Base-by-base conservation (phyloP, 2,329 filamentous ascomycete species). In the Cercospora sesami region DNA sequence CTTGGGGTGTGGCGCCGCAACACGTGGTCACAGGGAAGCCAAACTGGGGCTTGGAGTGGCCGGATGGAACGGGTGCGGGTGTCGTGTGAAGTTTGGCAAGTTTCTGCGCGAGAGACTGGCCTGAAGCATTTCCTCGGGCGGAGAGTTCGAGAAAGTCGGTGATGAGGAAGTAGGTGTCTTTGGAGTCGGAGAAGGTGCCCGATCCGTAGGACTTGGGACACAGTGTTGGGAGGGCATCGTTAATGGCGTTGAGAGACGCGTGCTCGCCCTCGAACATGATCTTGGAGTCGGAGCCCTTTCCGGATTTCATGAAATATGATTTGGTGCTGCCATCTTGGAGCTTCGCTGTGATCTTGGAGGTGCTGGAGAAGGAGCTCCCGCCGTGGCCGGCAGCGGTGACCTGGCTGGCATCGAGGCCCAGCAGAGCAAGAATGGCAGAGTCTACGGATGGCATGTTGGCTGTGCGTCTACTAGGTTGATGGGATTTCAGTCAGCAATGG, bases 11-110 rank as follows among this genome's bases (percentile, higher is more conserved):
- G 57, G 92, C 87, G 2, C 94, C 94, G 79, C 94, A 97, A 79
- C 91, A 97, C 0, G 94, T 97, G 0, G 90, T 82, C 0, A 90
- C 89, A 0, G 91, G 91, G 76, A 97, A 97, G 2, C 94, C 94
- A 73, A 94, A 97, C 80, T 89, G 83, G 2, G 88, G 87, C 42
- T 76, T 83, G 1, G 84, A 80, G 71, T 86, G 83, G 21, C 87
- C 87, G 10, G 85, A 78, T 0, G 89, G 89, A 0, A 83, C 78
- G 0, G 92, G 91, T 0, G 91, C 91, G 0, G 90, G 87, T 0
- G 89, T 92, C 2, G 86, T 89, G 79, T 97, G 94, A 57, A 97
- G 81, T 75, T 86, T 88, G 1, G 91, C 93, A 7, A 97, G 83
- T 78, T 96, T 94, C 69, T 86, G 80, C 0, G 93, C 92, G 1